Conservation (phyloP, 352 stramenopile genomes). For the Pythium sukuiense region DNA sequence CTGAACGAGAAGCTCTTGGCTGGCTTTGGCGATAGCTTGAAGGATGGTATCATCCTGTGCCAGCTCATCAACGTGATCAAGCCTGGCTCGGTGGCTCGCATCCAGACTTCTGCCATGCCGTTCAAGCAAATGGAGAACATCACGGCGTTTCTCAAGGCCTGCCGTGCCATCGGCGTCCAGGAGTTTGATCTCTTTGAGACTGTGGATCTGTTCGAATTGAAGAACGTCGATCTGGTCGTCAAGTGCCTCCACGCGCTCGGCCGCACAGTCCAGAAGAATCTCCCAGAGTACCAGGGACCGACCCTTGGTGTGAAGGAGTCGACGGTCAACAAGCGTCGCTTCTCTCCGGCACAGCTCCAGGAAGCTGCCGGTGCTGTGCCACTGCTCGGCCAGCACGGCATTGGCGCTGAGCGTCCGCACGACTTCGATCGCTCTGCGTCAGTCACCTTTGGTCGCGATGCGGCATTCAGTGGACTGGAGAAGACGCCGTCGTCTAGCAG, state of each 20-base stretch:
- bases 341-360: conserved; percentile 64
- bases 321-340: conserved; percentile 62
- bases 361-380: conserved; percentile 59
- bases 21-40: conserved; percentile 71
- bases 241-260: conserved; percentile 84
- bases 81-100: conserved; percentile 49
- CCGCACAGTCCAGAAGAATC: conserved; percentile 72
- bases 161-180: conserved; percentile 74
- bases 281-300: conserved; percentile 66
- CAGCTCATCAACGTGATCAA: conserved; percentile 76
- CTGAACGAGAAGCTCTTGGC: conserved; percentile 66
- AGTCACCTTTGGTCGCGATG: conserved; percentile 66
- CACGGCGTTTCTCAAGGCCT: conserved; percentile 77
- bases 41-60: conserved; percentile 82
- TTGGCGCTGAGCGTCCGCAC: conserved; percentile 46
- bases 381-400: conserved; percentile 55
- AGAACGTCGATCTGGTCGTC: conserved; percentile 84
- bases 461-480: conserved; percentile 35
- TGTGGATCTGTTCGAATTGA: conserved; percentile 87
- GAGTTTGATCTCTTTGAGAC: conserved; percentile 92
- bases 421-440: conserved; percentile 69
- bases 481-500: conserved; percentile 22
- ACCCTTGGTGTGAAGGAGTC: conserved; percentile 74
- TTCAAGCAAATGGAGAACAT: conserved; percentile 94
- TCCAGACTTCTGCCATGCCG: conserved; percentile 69